Conservation (phyloP, 2,329 filamentous ascomycete genomes). For the Chaetomiaceae sp. region DNA sequence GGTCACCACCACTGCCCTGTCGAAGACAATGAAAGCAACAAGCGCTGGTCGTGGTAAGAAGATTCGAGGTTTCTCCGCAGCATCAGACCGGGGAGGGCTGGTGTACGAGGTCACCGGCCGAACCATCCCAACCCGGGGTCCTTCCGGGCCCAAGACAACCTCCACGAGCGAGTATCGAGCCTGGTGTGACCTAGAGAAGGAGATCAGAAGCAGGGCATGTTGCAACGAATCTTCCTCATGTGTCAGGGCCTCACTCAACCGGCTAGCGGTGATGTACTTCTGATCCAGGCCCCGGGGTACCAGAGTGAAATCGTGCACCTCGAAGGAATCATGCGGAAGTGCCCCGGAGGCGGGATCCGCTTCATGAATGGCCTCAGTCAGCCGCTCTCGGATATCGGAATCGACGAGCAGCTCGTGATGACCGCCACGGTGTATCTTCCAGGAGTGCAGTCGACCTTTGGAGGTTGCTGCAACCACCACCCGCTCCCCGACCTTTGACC, state of each 20-base stretch:
- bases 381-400: slow-evolving; percentile 59
- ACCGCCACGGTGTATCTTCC: slow-evolving; percentile 84
- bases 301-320: slow-evolving; percentile 74
- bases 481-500: slow-evolving; percentile 71
- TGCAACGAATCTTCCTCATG: slow-evolving; percentile 47
- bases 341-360: slow-evolving; percentile 43
- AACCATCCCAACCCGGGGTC: slow-evolving; percentile 55
- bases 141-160: slow-evolving; percentile 51
- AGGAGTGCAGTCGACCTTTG: slow-evolving; percentile 72
- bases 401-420: slow-evolving; percentile 70
- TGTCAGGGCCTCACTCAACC: slow-evolving; percentile 45
- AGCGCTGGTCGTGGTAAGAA: slow-evolving; percentile 73
- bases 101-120: slow-evolving; percentile 62
- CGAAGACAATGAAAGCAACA: slow-evolving; percentile 76
- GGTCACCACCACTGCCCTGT: slow-evolving; percentile 68
- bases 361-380: slow-evolving; percentile 57
- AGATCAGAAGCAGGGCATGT: slow-evolving; percentile 57
- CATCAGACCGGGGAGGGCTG: slow-evolving; percentile 41
- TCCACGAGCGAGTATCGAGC: slow-evolving; percentile 73
- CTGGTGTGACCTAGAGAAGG: slow-evolving; percentile 43
- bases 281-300: slow-evolving; percentile 48
- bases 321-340: slow-evolving; percentile 54
- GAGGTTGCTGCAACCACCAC: slow-evolving; percentile 74
- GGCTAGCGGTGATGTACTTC: slow-evolving; percentile 45
- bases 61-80: slow-evolving; percentile 52